Evolutionary conservation across 306 rosid genomes (phyloP), one percentile per base, ranked within the genome.

Genomic region (Begonia peltatifolia): DNA sequence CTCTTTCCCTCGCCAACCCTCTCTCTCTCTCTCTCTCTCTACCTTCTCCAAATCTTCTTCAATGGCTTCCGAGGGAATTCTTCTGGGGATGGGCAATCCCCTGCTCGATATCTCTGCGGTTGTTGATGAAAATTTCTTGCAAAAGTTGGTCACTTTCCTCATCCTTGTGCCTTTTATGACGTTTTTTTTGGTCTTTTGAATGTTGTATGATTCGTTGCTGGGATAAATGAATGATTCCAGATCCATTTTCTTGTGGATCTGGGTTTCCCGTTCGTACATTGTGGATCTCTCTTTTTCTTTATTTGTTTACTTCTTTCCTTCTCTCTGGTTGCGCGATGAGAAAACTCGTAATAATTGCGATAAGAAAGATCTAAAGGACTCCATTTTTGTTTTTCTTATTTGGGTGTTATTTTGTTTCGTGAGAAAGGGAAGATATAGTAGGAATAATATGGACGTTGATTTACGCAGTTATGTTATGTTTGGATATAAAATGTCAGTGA

Each of bases 81-180:
- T 89, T 22, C 47, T 89, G 68, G 97, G 95, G 2, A 85, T 89
- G 95, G 88, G 97, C 4, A 89, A 89, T 50, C 97, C 97, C 41
- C 83, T 89, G 14, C 95, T 89, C 15, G 97, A 85, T 60, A 76
- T 89, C 48, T 85, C 97, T 3, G 84, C 87, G 20, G 76, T 78
- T 56, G 94, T 89, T 16, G 84, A 82, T 41, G 79, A 85, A 0
- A 78, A 59, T 0, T 85, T 82, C 74, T 60, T 89, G 70, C 51
- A 77, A 18, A 82, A 67, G 95, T 85, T 72, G 46, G 60, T 30
- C 13, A 42, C 6, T 8, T 60, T 50, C 15, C 16, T 14, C 41
- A 12, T 22, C 47, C 64, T 11, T 50, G 38, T 36, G 20, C 55
- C 20, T 9, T 46, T 11, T 43, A 51, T 44, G n/a, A 9, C 47